Conservation (phyloP, 208 protist genomes). For the Phytomonas francai region DNA sequence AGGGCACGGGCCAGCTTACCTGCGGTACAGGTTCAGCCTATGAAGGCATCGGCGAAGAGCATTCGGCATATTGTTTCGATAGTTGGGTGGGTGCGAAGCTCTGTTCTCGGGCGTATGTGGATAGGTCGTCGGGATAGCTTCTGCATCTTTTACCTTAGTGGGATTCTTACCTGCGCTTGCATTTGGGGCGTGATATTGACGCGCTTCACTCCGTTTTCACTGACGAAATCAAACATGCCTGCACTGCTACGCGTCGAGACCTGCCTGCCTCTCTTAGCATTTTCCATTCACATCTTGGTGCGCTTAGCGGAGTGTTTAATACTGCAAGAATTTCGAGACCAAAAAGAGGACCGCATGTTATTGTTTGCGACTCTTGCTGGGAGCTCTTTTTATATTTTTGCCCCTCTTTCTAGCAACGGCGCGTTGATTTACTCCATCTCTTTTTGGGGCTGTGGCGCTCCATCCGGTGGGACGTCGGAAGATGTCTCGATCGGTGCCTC, state of each 20-base stretch:
- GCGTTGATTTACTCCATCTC: no score
- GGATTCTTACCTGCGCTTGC: constrained; percentile 17
- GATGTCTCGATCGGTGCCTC: no score
- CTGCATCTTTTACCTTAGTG: constrained; percentile 43
- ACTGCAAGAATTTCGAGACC: constrained; percentile 42
- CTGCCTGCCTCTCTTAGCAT: constrained; percentile 27
- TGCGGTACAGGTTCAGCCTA: background rate
- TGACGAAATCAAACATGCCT: background rate
- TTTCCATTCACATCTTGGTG: constrained; percentile 52
- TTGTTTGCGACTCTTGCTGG: constrained; percentile 67
- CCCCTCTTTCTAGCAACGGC: constrained; percentile 36
- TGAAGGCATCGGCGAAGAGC: background rate
- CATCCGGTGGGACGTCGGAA: no score
- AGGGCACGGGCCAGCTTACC: background rate
- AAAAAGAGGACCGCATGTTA: constrained; percentile 35
- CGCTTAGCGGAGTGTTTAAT: constrained; percentile 51
- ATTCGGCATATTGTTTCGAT: background rate
- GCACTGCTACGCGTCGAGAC: constrained; percentile 3
- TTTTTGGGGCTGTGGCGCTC: no score
- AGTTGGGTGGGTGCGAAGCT: constrained; percentile 9
- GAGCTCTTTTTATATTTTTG: constrained; percentile 64
- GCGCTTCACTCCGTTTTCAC: background rate
- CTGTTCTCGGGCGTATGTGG: constrained; percentile 16
- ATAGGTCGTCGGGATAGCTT: constrained; percentile 34
- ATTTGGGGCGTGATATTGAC: constrained; percentile 8